Percentiles rank a stretch among this genome's conserved stretches.
Evolutionary conservation across 2,329 filamentous ascomycete species (phyloP).

Genomic region (Colletotrichum abscissum): DNA sequence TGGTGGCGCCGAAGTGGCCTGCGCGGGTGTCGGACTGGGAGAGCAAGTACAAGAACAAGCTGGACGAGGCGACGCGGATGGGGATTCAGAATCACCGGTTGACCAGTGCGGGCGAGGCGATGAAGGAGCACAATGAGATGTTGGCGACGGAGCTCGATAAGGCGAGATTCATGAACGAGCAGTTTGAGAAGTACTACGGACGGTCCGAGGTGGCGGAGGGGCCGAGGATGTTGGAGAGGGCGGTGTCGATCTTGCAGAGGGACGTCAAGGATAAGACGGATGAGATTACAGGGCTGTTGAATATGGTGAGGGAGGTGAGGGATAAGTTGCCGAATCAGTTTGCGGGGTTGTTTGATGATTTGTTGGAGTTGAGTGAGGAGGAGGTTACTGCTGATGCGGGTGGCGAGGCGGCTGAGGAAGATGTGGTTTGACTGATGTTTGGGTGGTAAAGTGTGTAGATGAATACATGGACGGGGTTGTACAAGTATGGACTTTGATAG

Average conservation of each 20-base stretch:
- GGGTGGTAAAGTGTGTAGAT: neutral
- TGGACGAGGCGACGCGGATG: constrained; percentile 38
- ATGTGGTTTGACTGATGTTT: neutral
- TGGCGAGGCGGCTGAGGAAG: neutral
- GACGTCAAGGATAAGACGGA: constrained; percentile 2
- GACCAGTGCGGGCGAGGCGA: constrained; percentile 33
- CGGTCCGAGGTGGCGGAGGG: neutral
- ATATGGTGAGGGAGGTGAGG: neutral
- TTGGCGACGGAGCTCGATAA: constrained; percentile 28
- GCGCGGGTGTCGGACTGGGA: constrained; percentile 47
- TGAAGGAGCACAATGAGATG: constrained; percentile 28
- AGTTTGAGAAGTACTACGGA: constrained; percentile 31
- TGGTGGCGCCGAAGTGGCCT: constrained; percentile 41
- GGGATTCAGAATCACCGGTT: constrained; percentile 29
- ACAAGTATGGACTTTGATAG: neutral
- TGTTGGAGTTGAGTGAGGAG: neutral
- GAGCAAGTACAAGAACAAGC: constrained; percentile 37
- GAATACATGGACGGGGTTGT: neutral
- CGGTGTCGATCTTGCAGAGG: neutral
- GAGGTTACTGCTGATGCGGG: neutral
- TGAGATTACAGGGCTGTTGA: neutral
- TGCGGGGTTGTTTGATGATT: neutral
- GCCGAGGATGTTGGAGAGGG: constrained; percentile 7
- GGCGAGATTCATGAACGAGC: constrained; percentile 8
- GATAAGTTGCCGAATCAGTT: neutral